Base-by-base conservation (phyloP, 805 yeast species). In the Suhomyces tanzawaensis region DNA sequence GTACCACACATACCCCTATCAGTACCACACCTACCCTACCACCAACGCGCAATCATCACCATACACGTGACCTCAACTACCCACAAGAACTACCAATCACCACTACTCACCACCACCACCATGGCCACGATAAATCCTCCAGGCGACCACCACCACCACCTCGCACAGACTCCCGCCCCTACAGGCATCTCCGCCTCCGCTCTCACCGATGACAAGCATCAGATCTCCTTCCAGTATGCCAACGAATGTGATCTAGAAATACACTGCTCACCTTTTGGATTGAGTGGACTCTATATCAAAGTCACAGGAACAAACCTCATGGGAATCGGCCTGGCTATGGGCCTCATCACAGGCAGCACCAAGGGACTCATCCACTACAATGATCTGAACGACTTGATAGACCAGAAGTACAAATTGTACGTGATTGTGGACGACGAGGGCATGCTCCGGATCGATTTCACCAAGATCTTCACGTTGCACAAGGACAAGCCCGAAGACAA, bases 261-360 rank as follows among this genome's bases (percentile, higher is more conserved):
- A 18, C 79, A 75, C 53, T 74, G 79, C 48, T 74, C 79, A 2
- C 80, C 81, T 2, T 75, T 75, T 49, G 81, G 81, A 11, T 62
- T 75, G 15, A 64, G 74, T 24, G 80, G 80, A 11, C 50, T 74
- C 7, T 75, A 74, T 50, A 61, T 75, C 27, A 72, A 72, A 41
- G 60, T 75, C 12, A 61, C 58, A 4, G 78, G 72, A 7, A 69
- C 76, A 0, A 71, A 72, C 34, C 59, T 74, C 6, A 71, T 74
- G 56, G 81, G 81, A 0, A 71, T 75, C 5, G 81, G 81, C 3
- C 69, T 76, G 7, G 74, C 79, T 13, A 73, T 75, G 79, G 79
- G 79, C 6, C 57, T 76, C 27, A 64, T 75, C n/a, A 72, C 79
- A 0, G 80, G 80, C 6, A 58, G 69, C 4, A 71, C 77, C 15